Evolutionary conservation across 2,329 filamentous ascomycete species (phyloP).

Genomic region (Pseudogymnoascus sp.): DNA sequence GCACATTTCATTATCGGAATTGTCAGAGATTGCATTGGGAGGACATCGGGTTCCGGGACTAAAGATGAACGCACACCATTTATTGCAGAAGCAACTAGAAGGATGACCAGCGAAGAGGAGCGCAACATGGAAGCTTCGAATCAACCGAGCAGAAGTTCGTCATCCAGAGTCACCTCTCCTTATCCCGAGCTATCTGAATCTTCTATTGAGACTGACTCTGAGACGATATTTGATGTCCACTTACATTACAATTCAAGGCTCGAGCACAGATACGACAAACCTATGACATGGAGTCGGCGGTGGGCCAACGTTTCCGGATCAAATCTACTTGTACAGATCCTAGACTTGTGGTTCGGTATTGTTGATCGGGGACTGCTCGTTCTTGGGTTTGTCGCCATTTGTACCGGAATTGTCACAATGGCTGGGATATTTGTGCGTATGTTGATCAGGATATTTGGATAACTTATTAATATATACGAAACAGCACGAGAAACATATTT

Average conservation of each 20-base stretch:
- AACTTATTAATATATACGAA: conserved; percentile 10
- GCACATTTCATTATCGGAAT: conserved; percentile 7
- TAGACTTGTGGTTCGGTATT: conserved; percentile 9
- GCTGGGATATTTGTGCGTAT: conserved; percentile 11
- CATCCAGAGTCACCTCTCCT: not conserved
- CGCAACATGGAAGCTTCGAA: not conserved
- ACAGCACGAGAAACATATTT: conserved; percentile 11
- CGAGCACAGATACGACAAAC: conserved; percentile 5
- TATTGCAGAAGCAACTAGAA: not conserved
- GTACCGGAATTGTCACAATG: conserved; percentile 11
- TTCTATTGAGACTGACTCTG: not conserved
- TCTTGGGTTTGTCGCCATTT: conserved; percentile 11
- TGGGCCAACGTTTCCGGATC: conserved; percentile 4
- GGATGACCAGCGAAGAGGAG: not conserved
- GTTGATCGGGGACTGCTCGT: conserved; percentile 8
- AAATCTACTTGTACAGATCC: conserved; percentile 3
- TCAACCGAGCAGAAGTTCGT: conserved; percentile 9
- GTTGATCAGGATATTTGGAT: conserved; percentile 8
- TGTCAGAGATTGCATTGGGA: not conserved
- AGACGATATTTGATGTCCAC: conserved; percentile 8
- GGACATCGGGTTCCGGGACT: not conserved
- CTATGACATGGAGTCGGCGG: conserved; percentile 6
- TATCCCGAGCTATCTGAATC: conserved; percentile 1
- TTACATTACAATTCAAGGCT: conserved; percentile 9
- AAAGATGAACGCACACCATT: not conserved